Conservation (phyloP, 495 filamentous ascomycete genomes). For the Antarctomyces pellizariae region DNA sequence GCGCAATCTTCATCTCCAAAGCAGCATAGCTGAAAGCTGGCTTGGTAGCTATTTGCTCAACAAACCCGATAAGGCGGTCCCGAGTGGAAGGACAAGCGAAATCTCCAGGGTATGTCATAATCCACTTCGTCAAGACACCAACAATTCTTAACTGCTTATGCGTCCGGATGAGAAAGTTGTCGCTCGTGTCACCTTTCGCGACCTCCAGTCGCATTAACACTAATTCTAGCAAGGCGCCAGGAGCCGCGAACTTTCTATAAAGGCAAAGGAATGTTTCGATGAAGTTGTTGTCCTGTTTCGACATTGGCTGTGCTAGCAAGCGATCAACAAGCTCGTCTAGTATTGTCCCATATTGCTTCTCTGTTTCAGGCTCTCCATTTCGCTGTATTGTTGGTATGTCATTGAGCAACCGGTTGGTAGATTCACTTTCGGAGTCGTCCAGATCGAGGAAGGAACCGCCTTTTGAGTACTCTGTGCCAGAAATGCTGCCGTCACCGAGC, state of each 20-base stretch:
- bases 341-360: conserved; percentile 30
- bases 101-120: conserved; percentile 75
- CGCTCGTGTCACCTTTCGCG: conserved; percentile 33
- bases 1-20: conserved; percentile 49
- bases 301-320: conserved; percentile 55
- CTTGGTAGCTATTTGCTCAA: conserved; percentile 38
- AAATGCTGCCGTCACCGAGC: too few species aligned
- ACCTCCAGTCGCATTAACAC: conserved; percentile 53
- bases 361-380: conserved; percentile 32
- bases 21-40: conserved; percentile 61
- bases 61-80: conserved; percentile 44
- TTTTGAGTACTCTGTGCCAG: too few species aligned
- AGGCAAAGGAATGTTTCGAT: conserved; percentile 67
- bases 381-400: conserved; percentile 36
- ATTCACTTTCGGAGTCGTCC: conserved; percentile 34
- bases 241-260: conserved; percentile 86
- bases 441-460: conserved; percentile 31
- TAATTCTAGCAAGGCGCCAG: conserved; percentile 44
- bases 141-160: conserved; percentile 64
- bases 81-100: conserved; percentile 65
- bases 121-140: conserved; percentile 69
- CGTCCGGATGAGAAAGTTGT: conserved; percentile 40
- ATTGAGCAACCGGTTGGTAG: conserved; percentile 25
- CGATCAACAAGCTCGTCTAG: conserved; percentile 70
- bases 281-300: conserved; percentile 71